Evolutionary conservation across 2,329 filamentous ascomycete species (phyloP).

Genomic region (Domatiomyces globalis): DNA sequence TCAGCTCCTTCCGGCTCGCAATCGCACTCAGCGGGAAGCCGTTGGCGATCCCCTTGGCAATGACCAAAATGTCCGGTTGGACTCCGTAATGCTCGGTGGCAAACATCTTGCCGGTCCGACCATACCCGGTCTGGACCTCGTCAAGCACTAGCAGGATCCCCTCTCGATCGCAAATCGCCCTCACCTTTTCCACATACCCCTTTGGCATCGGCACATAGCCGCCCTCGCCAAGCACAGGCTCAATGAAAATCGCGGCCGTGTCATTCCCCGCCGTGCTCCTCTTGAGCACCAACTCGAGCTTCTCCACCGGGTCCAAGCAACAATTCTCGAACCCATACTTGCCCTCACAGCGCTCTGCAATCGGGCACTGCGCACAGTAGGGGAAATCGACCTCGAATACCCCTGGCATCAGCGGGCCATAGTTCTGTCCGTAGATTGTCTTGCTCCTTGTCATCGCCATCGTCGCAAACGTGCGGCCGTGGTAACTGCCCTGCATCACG

Average conservation of each 20-base stretch:
- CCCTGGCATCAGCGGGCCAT: constrained; percentile 26
- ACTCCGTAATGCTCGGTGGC: constrained; percentile 31
- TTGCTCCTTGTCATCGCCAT: constrained; percentile 26
- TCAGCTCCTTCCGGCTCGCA: constrained; percentile 24
- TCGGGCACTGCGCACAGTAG: constrained; percentile 26
- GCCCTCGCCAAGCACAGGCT: constrained; percentile 25
- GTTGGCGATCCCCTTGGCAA: constrained; percentile 24
- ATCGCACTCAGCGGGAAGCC: constrained; percentile 20
- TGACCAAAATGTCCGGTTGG: constrained; percentile 30
- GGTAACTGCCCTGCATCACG: constrained; percentile 27
- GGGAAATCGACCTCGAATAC: constrained; percentile 27
- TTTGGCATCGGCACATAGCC: constrained; percentile 24
- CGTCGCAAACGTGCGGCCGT: constrained; percentile 25
- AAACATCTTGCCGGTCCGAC: constrained; percentile 32
- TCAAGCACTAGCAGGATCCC: constrained; percentile 31
- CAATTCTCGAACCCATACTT: constrained; percentile 26
- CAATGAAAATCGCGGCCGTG: constrained; percentile 26
- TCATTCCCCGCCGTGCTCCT: constrained; percentile 23
- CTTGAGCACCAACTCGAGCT: constrained; percentile 25
- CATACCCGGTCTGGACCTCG: constrained; percentile 33
- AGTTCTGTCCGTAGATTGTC: constrained; percentile 25
- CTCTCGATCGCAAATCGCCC: constrained; percentile 31
- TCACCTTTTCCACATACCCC: constrained; percentile 24
- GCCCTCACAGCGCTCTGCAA: constrained; percentile 18
- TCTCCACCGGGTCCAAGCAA: constrained; percentile 26